Evolutionary conservation across 2,329 filamentous ascomycete genomes (phyloP).

Genomic region (Nemania serpens): DNA sequence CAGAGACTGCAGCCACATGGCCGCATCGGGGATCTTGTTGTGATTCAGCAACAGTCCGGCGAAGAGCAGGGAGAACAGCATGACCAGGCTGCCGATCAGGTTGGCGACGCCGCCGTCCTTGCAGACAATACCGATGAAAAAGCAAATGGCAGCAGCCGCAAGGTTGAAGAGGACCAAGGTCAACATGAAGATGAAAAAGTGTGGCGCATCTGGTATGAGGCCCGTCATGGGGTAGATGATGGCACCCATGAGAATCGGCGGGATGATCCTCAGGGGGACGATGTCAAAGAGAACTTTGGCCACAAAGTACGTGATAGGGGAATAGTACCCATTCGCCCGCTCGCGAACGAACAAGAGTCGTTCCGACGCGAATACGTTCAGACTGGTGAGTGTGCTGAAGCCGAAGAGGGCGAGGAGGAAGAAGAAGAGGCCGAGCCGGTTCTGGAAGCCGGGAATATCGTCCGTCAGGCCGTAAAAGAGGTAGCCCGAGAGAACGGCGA

Average conservation of each 20-base stretch:
- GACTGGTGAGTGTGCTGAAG: conserved; percentile 91
- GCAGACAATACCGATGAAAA: conserved; percentile 96
- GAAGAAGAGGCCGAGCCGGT: conserved; percentile 95
- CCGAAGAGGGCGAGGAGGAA: conserved; percentile 95
- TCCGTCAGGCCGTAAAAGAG: conserved; percentile 96
- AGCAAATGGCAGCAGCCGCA: conserved; percentile 87
- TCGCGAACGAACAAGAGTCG: conserved; percentile 90
- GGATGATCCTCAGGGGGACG: conserved; percentile 88
- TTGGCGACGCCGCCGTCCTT: conserved; percentile 91
- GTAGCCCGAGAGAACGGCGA: conserved; percentile 92
- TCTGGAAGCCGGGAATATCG: conserved; percentile 97
- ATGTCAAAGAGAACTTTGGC: conserved; percentile 99
- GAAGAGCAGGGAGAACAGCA: conserved; percentile 96
- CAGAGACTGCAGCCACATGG: conserved; percentile 87
- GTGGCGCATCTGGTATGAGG: conserved; percentile 75
- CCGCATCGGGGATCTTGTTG: conserved; percentile 83
- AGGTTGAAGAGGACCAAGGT: conserved; percentile 96
- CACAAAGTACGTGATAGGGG: conserved; percentile 89
- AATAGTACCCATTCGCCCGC: conserved; percentile 95
- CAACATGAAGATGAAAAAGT: conserved; percentile 90
- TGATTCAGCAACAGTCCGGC: conserved; percentile 94
- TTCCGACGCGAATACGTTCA: conserved; percentile 92
- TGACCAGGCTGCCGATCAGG: conserved; percentile 89
- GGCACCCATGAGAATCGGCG: conserved; percentile 90
- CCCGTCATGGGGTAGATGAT: conserved; percentile 99